Conservation (phyloP, 202 grass and related monocot species). For the Zoysia matrella region DNA sequence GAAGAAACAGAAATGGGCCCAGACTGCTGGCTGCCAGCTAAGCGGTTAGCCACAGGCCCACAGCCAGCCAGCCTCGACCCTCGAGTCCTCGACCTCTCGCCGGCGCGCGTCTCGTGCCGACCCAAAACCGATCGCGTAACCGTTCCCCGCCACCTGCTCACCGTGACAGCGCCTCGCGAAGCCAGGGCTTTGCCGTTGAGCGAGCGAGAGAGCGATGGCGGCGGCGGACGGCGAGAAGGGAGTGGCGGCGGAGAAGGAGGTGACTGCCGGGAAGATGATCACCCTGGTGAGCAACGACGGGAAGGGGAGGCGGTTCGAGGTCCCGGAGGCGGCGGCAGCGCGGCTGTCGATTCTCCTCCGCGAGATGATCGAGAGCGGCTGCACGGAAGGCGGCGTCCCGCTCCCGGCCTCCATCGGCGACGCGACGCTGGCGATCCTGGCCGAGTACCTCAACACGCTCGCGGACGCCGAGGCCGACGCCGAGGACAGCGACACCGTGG, state of each 20-base stretch:
- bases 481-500: constrained; percentile 27
- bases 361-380: constrained; percentile 54
- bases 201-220: not conserved
- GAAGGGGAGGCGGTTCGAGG: not conserved
- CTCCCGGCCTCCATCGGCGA: constrained; percentile 35
- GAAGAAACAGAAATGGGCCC: too few relatives aligned
- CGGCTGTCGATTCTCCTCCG: not conserved
- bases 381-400: constrained; percentile 48
- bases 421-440: constrained; percentile 53
- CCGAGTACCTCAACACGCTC: constrained; percentile 53
- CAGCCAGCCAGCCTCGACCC: too few relatives aligned
- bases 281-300: constrained; percentile 8
- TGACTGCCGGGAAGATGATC: not conserved
- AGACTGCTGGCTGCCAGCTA: too few relatives aligned
- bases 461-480: constrained; percentile 23
- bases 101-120: too few relatives aligned
- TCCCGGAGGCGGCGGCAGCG: constrained; percentile 6
- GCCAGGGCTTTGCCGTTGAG: not conserved
- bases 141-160: not conserved
- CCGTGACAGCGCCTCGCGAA: not conserved
- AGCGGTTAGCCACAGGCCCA: too few relatives aligned
- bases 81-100: too few relatives aligned
- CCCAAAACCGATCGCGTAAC: too few relatives aligned
- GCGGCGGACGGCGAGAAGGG: not conserved
- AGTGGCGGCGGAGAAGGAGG: not conserved